These are phyloP conservation scores for Mycena galopus DNA, from an alignment of 768 basidiomycete species.

Conservation along the genomic window DNA sequence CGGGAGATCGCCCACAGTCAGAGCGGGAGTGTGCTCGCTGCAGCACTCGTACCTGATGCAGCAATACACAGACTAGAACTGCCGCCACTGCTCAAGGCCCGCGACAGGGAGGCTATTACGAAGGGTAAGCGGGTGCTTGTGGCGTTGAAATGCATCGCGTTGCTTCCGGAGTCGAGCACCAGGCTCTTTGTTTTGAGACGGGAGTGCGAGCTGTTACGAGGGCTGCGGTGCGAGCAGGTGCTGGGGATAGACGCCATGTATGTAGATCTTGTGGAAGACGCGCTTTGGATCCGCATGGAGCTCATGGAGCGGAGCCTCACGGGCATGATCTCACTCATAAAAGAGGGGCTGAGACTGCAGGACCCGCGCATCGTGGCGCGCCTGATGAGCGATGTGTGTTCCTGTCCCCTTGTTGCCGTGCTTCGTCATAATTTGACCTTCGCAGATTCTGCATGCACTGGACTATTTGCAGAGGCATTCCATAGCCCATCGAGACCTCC, in stretches of 20 bases:
- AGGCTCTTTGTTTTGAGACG: slow-evolving; percentile 74
- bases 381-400: slow-evolving; percentile 82
- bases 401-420: not conserved
- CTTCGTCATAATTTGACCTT: not conserved
- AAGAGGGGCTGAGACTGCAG: slow-evolving; percentile 71
- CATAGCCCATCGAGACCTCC: slow-evolving; percentile 87
- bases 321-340: slow-evolving; percentile 77
- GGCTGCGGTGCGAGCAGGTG: slow-evolving; percentile 71
- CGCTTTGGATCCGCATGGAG: slow-evolving; percentile 91
- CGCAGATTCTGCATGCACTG: slow-evolving; percentile 73
- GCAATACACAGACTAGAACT: slow-evolving; percentile 54
- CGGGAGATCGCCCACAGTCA: slow-evolving; percentile 89
- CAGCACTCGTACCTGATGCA: slow-evolving; percentile 46
- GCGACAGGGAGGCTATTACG: slow-evolving; percentile 51
- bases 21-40: slow-evolving; percentile 76
- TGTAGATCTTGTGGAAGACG: slow-evolving; percentile 72
- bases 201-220: slow-evolving; percentile 72
- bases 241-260: slow-evolving; percentile 79
- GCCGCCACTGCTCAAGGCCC: slow-evolving; percentile 53
- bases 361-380: slow-evolving; percentile 77
- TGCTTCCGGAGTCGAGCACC: slow-evolving; percentile 67
- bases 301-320: slow-evolving; percentile 91
- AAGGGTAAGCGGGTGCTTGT: slow-evolving; percentile 60
- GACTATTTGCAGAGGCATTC: slow-evolving; percentile 72
- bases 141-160: slow-evolving; percentile 81